Conservation (phyloP, 75 land plant species). For the Pinus tabuliformis region DNA sequence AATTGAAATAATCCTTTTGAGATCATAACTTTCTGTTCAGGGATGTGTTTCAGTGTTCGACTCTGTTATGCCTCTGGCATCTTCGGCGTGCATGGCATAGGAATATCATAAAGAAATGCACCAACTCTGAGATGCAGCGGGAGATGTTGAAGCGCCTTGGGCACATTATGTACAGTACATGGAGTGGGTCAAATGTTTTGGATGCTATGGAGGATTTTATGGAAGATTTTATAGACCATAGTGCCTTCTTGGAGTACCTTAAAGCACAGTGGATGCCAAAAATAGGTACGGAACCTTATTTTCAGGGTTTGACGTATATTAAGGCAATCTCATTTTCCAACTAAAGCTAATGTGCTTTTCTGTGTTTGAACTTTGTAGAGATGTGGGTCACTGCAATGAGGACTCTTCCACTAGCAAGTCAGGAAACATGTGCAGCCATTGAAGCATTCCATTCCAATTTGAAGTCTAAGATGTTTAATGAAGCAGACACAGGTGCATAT, state of each 20-base stretch:
- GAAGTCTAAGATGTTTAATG: constrained; percentile 56
- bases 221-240: constrained; percentile 53
- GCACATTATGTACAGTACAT: constrained; percentile 29
- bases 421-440: constrained; percentile 69
- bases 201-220: constrained; percentile 43
- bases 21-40: constrained; percentile 26
- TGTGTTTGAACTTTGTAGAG: constrained; percentile 20
- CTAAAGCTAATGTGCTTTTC: neutral
- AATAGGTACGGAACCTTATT: constrained; percentile 37
- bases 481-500: constrained; percentile 31
- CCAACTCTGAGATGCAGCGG: constrained; percentile 24
- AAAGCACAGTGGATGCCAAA: constrained; percentile 61
- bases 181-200: constrained; percentile 23
- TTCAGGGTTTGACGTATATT: neutral
- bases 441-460: constrained; percentile 68
- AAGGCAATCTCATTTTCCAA: neutral
- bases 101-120: constrained; percentile 54
- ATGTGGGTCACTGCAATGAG: constrained; percentile 48
- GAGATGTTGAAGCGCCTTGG: constrained; percentile 57
- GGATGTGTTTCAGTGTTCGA: constrained; percentile 63
- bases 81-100: constrained; percentile 78
- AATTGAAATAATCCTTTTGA: neutral
- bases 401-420: constrained; percentile 61
- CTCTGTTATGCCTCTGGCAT: constrained; percentile 64
- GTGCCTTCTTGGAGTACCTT: constrained; percentile 72